Evolutionary conservation across 148 eudicot species (phyloP).

Genomic region (Dianthus caryophyllus): DNA sequence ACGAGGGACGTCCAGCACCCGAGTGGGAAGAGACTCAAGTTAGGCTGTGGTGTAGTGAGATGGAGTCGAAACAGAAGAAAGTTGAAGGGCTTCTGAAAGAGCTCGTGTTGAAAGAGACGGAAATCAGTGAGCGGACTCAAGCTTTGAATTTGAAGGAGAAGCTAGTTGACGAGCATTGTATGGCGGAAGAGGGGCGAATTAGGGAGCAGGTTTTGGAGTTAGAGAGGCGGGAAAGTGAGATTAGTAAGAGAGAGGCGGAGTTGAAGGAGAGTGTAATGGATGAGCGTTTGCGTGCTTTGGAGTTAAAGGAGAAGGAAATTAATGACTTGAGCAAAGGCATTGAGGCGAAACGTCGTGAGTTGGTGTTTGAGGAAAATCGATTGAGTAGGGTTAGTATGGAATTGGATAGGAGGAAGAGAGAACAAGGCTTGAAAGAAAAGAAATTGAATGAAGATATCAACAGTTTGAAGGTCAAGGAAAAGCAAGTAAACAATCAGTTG

Average conservation of each 20-base stretch:
- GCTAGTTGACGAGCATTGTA: constrained; percentile 2
- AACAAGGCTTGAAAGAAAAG: not conserved
- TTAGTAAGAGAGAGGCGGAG: not conserved
- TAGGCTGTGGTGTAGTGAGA: not conserved
- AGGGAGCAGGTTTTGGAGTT: not conserved
- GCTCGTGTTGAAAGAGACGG: not conserved
- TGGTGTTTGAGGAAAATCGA: constrained; percentile 4
- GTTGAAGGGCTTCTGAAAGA: not conserved
- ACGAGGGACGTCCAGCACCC: not conserved
- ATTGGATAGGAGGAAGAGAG: constrained; percentile 7
- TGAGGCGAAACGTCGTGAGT: not conserved
- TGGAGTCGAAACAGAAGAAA: constrained; percentile 11
- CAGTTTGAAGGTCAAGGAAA: not conserved
- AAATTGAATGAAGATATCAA: not conserved
- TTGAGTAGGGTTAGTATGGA: constrained; percentile 11
- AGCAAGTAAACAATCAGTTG: not conserved
- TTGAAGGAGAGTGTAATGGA: not conserved
- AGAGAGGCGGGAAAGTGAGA: constrained; percentile 3
- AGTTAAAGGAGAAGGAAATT: not conserved
- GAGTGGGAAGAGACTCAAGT: not conserved
- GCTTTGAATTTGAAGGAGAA: constrained; percentile 10
- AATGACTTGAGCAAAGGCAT: not conserved
- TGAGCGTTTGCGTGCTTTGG: not conserved
- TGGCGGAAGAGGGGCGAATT: constrained; percentile 2
- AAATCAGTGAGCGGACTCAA: not conserved